Evolutionary conservation across 139 green algal species (phyloP).

Genomic region (Ulvella scutata): DNA sequence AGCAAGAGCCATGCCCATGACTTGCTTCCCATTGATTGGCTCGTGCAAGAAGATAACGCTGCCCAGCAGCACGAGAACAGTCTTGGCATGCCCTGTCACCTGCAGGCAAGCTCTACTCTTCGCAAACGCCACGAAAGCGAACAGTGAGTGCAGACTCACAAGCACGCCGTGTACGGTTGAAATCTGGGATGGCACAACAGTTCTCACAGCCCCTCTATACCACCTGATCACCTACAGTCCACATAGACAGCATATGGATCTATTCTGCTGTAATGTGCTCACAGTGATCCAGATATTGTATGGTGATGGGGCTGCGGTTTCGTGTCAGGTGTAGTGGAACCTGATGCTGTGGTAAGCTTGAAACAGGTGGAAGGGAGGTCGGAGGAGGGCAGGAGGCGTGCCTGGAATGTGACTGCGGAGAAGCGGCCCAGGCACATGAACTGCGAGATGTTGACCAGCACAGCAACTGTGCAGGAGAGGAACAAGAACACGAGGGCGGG

Average conservation of each 20-base stretch:
- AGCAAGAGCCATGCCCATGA: constrained; percentile 50
- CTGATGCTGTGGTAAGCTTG: not conserved
- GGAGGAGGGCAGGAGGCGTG: constrained; percentile 10
- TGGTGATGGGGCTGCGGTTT: not conserved
- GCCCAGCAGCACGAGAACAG: constrained; percentile 13
- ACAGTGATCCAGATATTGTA: too few species aligned
- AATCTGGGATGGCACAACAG: too few species aligned
- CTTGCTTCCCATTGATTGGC: constrained; percentile 19
- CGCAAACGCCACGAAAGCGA: too few species aligned
- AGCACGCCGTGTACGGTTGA: too few species aligned
- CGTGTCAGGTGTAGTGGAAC: not conserved
- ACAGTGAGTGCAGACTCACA: too few species aligned
- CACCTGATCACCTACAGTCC: too few species aligned
- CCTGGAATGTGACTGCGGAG: constrained; percentile 82
- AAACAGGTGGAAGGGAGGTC: not conserved
- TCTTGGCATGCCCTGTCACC: constrained; percentile 20
- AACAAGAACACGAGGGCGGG: constrained; percentile 31
- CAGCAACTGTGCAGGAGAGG: constrained; percentile 50
- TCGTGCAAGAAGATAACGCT: constrained; percentile 12
- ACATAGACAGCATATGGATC: too few species aligned
- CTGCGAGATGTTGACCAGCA: constrained; percentile 80
- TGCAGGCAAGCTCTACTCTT: too few species aligned
- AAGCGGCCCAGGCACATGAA: constrained; percentile 91
- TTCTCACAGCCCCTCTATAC: too few species aligned
- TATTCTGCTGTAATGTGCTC: too few species aligned